Percentiles rank a stretch among this genome's conserved stretches.
Evolutionary conservation across 1,284 basidiomycete genomes (phyloP).

Genomic region (Cutaneotrichosporon curvatum): DNA sequence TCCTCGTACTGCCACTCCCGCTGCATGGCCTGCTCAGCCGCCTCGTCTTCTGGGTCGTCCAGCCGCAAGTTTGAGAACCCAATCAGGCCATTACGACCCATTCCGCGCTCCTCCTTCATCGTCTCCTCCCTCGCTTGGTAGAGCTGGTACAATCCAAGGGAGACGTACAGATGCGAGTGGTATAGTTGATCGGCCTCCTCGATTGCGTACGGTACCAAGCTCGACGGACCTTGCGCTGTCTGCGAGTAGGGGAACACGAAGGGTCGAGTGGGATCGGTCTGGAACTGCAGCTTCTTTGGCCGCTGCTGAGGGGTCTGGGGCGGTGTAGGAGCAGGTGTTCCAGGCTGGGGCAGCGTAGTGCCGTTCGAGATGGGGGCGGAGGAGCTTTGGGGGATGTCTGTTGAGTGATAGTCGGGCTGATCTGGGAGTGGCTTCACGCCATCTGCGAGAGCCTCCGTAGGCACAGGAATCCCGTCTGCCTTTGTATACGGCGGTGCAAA

Average conservation of each 20-base stretch:
- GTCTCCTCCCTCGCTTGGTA: slow-evolving; percentile 93
- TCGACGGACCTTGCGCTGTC: slow-evolving; percentile 40
- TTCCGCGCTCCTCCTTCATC: slow-evolving; percentile 84
- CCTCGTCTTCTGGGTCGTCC: slow-evolving; percentile 39
- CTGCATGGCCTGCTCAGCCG: slow-evolving; percentile 50
- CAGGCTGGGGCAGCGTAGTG: slow-evolving; percentile 49
- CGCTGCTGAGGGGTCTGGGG: slow-evolving; percentile 68
- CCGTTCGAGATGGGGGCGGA: slow-evolving; percentile 13
- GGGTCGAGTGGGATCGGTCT: slow-evolving; percentile 90
- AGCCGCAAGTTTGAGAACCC: slow-evolving; percentile 50
- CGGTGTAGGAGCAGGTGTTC: slow-evolving; percentile 82
- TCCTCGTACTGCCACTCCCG: slow-evolving; percentile 60
- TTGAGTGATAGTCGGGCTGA: slow-evolving; percentile 75
- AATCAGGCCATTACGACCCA: slow-evolving; percentile 52
- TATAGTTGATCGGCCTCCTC: slow-evolving; percentile 92
- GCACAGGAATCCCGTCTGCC: slow-evolving; percentile 38
- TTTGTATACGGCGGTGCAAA: slow-evolving; percentile 58
- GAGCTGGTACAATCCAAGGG: slow-evolving; percentile 83
- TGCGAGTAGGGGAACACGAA: slow-evolving; percentile 92
- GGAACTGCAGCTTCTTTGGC: slow-evolving; percentile 97
- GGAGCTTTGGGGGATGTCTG: slow-evolving; percentile 28
- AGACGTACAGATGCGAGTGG: slow-evolving; percentile 82
- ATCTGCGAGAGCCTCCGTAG: slow-evolving; percentile 64
- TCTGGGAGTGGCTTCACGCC: slow-evolving; percentile 86
- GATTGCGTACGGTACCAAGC: slow-evolving; percentile 82